phyloP scores from a whole-genome alignment of 139 green algal genomes.

The Desmodesmus armatus region DNA sequence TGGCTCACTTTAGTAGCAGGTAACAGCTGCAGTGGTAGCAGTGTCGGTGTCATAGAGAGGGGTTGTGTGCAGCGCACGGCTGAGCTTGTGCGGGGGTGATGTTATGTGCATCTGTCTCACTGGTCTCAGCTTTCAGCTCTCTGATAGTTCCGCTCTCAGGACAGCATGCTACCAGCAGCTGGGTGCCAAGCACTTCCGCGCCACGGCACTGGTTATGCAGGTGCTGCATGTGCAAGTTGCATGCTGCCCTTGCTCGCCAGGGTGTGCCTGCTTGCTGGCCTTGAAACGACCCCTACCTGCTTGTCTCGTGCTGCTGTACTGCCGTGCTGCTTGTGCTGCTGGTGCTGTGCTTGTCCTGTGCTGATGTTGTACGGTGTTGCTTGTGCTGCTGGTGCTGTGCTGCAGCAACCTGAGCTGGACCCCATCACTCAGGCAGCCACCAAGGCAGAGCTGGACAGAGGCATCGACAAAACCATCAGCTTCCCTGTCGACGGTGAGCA shows the following conservation, averaged over 20 bases:
- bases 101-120: no score
- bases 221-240: no score
- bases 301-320: no score
- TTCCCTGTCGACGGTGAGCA: conserved; percentile 51
- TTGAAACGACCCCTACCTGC: no score
- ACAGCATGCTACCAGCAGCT: no score
- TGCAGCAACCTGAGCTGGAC: conserved; percentile 49
- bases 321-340: background rate
- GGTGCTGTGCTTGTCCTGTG: background rate
- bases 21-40: background rate
- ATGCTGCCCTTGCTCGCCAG: no score
- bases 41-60: background rate
- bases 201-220: no score
- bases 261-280: no score
- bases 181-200: no score
- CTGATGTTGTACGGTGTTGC: background rate
- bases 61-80: background rate
- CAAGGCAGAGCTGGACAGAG: conserved; percentile 54
- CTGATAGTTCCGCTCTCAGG: no score
- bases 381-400: background rate
- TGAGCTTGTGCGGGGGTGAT: no score
- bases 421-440: conserved; percentile 30
- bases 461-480: conserved; percentile 41
- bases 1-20: background rate
- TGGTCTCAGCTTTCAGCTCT: no score